Base-by-base conservation (phyloP, 2,329 filamentous ascomycete species). In the Hirsutella minnesotensis region DNA sequence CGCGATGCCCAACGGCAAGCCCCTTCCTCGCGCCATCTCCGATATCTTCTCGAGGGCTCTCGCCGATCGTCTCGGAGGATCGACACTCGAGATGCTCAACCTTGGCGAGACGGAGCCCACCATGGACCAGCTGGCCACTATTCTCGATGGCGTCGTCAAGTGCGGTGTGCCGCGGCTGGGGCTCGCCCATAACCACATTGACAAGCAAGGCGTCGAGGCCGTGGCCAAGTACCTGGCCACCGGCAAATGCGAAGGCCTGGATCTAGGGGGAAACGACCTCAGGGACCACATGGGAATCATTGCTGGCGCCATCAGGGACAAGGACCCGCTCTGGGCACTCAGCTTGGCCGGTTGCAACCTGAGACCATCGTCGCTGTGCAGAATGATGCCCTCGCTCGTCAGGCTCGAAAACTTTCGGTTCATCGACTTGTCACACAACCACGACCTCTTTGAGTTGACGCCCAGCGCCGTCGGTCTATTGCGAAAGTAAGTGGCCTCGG, bases 351-450 rank as follows among this genome's bases (percentile, higher is more conserved):
- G 88, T 53, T 95, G 89, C 64, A 86, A 86, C 44, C 68, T 98
- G 43, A 78, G 75, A 4, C 81, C 87, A 0, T 70, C 77, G 1
- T 80, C 82, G 10, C 67, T 96, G 19, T 83, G 77, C 60, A 76
- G 78, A 42, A 69, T 96, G 12, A 72, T 96, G 40, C 86, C 87
- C 4, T 77, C 77, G 7, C 64, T 96, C 42, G 70, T 75, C 21
- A 77, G 73, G 50, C 67, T 95, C 44, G 71, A 73, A 2, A 77
- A 82, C 49, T 83, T 95, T 56, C 80, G 85, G 18, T 95, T 95
- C 57, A 78, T 98, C 46, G 92, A 96, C 58, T 69, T 98, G 30
- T 95, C 87, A 5, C 87, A 95, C 55, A 96, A 96, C 53, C 83
- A 74, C 27, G 79, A 78, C 18, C 70, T 98, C 15, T 95, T 94